phyloP scores from a whole-genome alignment of 495 filamentous ascomycete species.

The Lasiosphaeria ovina region DNA sequence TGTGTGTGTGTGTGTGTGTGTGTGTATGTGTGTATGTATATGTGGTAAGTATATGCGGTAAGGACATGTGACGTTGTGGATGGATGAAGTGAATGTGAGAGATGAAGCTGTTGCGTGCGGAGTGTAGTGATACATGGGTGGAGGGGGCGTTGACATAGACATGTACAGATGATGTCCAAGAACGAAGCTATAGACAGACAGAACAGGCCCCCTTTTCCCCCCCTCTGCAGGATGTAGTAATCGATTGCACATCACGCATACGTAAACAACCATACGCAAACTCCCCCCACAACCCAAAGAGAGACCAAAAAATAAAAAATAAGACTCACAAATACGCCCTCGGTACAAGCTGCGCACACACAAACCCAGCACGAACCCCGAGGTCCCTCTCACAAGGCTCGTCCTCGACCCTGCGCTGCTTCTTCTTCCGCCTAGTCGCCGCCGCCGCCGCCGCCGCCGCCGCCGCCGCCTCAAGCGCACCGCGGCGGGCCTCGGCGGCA shows the following conservation, averaged over 20 bases:
- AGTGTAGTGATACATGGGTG: no score
- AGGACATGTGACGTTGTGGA: no score
- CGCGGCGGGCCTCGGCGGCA: constrained; percentile 32
- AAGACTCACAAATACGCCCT: constrained; percentile 36
- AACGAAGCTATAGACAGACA: no score
- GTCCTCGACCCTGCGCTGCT: neutral
- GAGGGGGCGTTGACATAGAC: no score
- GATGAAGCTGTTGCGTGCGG: no score
- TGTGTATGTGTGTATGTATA: neutral
- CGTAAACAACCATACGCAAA: neutral
- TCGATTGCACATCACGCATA: neutral
- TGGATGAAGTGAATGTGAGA: no score
- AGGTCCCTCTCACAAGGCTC: constrained; percentile 22
- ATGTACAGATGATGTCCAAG: no score
- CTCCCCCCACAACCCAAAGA: neutral
- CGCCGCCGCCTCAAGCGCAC: constrained; percentile 20
- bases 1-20: neutral
- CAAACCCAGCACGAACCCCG: constrained; percentile 14
- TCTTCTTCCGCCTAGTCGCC: constrained; percentile 16
- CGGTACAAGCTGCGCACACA: constrained; percentile 23
- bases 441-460: constrained; percentile 9
- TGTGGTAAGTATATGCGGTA: no score
- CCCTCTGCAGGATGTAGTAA: neutral
- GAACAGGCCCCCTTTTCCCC: no score
- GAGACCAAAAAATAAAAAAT: neutral